phyloP scores from a whole-genome alignment of 2,329 filamentous ascomycete species.

The Fusarium sulawesiense region DNA sequence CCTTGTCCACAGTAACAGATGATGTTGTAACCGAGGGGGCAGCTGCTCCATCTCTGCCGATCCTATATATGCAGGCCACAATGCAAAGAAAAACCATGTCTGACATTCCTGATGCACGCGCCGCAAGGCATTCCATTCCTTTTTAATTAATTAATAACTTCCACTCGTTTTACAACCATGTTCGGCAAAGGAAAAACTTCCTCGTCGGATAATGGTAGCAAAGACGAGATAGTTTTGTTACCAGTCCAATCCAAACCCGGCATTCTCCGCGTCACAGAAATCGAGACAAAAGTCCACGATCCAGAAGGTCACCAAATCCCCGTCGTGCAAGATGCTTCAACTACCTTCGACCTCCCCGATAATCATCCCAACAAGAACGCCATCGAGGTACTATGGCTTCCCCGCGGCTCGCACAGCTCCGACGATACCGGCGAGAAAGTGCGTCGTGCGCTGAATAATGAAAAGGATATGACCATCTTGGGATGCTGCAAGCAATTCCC shows the following conservation, averaged over 20 bases:
- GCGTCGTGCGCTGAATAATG: conserved; percentile 31
- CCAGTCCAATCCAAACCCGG: conserved; percentile 26
- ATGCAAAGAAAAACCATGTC: conserved; percentile 7
- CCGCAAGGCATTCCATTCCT: conserved; percentile 40
- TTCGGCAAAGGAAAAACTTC: conserved; percentile 28
- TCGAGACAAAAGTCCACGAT: conserved; percentile 32
- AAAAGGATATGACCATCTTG: conserved; percentile 37
- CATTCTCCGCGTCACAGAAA: conserved; percentile 33
- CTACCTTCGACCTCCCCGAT: conserved; percentile 25
- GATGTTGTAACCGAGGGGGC: conserved; percentile 9
- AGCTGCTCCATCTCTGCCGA: background rate
- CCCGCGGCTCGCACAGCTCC: conserved; percentile 35
- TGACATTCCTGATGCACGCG: background rate
- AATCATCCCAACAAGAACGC: conserved; percentile 29
- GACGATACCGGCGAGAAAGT: conserved; percentile 37
- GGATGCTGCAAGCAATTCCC: conserved; percentile 33
- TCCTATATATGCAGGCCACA: conserved; percentile 26
- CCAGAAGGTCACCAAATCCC: conserved; percentile 15
- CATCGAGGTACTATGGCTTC: conserved; percentile 37
- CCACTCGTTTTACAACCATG: conserved; percentile 11
- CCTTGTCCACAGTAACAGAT: background rate
- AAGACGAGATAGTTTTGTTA: conserved; percentile 37
- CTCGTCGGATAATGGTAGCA: conserved; percentile 36
- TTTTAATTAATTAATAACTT: conserved; percentile 1
- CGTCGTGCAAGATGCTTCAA: conserved; percentile 6